Conservation (phyloP, 129 eudicot genomes). For the Lonicera japonica region DNA sequence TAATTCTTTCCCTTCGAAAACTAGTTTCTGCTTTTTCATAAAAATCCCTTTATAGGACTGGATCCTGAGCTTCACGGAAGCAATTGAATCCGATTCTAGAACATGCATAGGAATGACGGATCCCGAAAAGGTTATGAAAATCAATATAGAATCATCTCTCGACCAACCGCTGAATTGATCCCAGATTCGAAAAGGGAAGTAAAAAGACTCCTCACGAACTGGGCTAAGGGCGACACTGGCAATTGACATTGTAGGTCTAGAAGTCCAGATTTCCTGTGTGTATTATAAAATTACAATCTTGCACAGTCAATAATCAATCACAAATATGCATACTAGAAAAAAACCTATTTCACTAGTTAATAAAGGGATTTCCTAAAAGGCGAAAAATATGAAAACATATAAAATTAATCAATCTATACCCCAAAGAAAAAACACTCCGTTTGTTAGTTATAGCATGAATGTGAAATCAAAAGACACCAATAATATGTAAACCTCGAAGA, state of each 20-base stretch:
- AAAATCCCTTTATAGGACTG: conserved; percentile 46
- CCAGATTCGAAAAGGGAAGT: conserved; percentile 25
- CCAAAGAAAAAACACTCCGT: neutral
- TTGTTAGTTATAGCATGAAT: neutral
- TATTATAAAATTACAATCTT: neutral
- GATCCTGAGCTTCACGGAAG: conserved; percentile 61
- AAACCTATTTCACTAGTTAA: neutral
- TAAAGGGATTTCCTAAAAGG: neutral
- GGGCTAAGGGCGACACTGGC: conserved; percentile 53
- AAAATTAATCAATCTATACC: neutral
- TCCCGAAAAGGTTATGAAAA: conserved; percentile 50
- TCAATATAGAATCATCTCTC: conserved; percentile 46
- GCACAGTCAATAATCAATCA: neutral
- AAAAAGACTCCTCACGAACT: conserved; percentile 33
- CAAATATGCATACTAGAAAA: neutral
- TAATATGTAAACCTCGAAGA: neutral
- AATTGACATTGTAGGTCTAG: conserved; percentile 31
- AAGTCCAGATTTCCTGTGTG: conserved; percentile 7
- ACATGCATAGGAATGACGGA: conserved; percentile 54
- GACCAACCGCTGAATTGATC: conserved; percentile 32
- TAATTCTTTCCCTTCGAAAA: conserved; percentile 60
- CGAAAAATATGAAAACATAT: neutral
- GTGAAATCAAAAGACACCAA: neutral
- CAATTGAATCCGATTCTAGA: conserved; percentile 58
- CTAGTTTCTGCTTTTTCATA: conserved; percentile 51